Percentiles rank a stretch among this genome's conserved stretches.
phyloP scores from a whole-genome alignment of 331 rosid genomes.

The Arachis monticola region DNA sequence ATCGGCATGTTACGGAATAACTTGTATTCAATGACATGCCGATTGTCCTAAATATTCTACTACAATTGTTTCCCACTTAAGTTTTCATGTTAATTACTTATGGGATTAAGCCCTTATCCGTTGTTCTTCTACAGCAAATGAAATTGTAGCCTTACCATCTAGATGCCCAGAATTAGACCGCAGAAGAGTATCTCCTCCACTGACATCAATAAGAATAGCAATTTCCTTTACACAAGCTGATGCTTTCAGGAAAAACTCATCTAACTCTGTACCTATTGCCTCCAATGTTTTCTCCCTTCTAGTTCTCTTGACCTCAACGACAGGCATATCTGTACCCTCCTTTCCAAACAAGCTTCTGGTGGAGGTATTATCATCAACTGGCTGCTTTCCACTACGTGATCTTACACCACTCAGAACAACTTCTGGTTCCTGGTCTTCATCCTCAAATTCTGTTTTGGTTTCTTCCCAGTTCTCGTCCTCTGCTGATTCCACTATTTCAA shows the following conservation, averaged over 20 bases:
- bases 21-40: background rate
- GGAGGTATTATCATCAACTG: conserved; percentile 46
- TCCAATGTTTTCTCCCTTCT: conserved; percentile 72
- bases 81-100: background rate
- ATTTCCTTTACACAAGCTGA: conserved; percentile 76
- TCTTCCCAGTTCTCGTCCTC: conserved; percentile 85
- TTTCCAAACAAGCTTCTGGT: conserved; percentile 46
- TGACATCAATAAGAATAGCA: conserved; percentile 78
- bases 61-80: background rate
- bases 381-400: conserved; percentile 50
- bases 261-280: conserved; percentile 67
- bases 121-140: conserved; percentile 7
- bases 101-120: background rate
- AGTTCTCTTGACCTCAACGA: conserved; percentile 48
- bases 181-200: conserved; percentile 54
- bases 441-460: conserved; percentile 70
- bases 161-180: conserved; percentile 50
- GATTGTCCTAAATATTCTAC: conserved; percentile 11
- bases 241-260: conserved; percentile 83
- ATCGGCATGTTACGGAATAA: background rate
- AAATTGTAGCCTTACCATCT: conserved; percentile 52
- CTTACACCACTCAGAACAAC: conserved; percentile 43
- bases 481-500: conserved; percentile 48
- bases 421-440: conserved; percentile 64
- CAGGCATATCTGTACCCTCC: conserved; percentile 44